A percentile compares a stretch with the other conserved stretches of the same genome.
Evolutionary conservation across 2,329 filamentous ascomycete species (phyloP).

Genomic region (Alternaria consortialis): DNA sequence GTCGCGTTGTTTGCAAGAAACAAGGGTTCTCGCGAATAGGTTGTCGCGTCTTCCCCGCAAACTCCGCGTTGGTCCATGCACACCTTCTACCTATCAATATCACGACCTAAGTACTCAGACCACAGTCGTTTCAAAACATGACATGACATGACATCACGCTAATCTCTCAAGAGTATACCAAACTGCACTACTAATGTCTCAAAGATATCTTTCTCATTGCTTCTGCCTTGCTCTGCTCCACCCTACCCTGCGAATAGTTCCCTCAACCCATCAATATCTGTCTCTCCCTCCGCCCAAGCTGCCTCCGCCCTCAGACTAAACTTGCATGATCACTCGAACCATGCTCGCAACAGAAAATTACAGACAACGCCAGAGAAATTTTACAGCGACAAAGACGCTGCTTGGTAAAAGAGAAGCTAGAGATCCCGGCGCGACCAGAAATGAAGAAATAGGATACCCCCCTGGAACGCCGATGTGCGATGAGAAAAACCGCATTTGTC

Average conservation of each 20-base stretch:
- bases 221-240: constrained; percentile 3
- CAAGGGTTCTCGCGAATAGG: constrained; percentile 6
- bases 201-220: constrained; percentile 23
- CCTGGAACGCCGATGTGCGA: constrained; percentile 32
- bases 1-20: not conserved
- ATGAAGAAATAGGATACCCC: constrained; percentile 16
- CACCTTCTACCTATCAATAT: not conserved
- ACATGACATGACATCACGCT: not conserved
- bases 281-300: constrained; percentile 4
- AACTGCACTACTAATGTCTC: constrained; percentile 2
- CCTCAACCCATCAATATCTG: not conserved
- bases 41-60: constrained; percentile 20
- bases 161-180: not conserved
- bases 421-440: constrained; percentile 6
- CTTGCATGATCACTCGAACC: constrained; percentile 4
- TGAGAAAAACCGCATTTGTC: constrained; percentile 25
- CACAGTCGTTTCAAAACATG: not conserved
- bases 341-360: constrained; percentile 15
- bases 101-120: not conserved
- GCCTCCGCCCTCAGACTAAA: constrained; percentile 12
- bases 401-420: not conserved
- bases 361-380: constrained; percentile 25
- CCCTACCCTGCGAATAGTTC: not conserved
- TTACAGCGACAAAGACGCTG: constrained; percentile 16
- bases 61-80: constrained; percentile 19